Base-by-base conservation (phyloP, 2,329 filamentous ascomycete genomes). In the Lasiodiplodia hormozganensis region DNA sequence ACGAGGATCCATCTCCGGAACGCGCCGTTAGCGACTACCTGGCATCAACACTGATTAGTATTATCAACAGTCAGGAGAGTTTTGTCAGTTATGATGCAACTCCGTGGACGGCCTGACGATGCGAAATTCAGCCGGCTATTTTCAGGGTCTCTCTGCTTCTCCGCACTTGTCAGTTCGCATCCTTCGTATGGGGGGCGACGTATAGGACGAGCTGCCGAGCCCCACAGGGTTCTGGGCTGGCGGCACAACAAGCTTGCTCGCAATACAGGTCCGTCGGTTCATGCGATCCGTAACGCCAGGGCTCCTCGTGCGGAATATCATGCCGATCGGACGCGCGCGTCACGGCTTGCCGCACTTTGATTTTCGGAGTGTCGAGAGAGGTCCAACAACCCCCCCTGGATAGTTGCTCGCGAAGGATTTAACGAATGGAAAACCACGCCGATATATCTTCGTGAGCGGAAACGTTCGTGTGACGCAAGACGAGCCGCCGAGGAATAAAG, bases 161-260 rank as follows among this genome's bases (percentile, higher is more conserved):
- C 60, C 60, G 47, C 60, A 51, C 43, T 52, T 52, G 60, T 52
- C 60, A 51, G 58, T 21, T 12, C 49, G 47, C 47, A 51, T 34
- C 31, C 31, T 34, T 34, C 31, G 31, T n/a, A 52, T 10, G 18
- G 1, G 5, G 5, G 43, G 60, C 60, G 14, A 11, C 47, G 60
- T 52, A 52, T 38, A 52, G 47, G 60, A 28, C 36, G 38, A 25
- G 60, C 43, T 64, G 60, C 60, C 60, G 60, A 64, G 43, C 28
- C 31, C 43, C 60, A 64, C 60, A 38, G 10, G 11, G 43, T 47
- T 51, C 57, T n/a, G 23, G 10, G 6, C 18, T 31, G 5, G 3
- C 7, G 31, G 31, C 31, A 34, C 31, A 34, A 34, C 43, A 11
- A 25, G 4, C 31, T 16, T 4, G 18, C 31, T 52, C 14, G 23